phyloP scores from a whole-genome alignment of 1,284 basidiomycete species.

The Rhodofomes roseus region DNA sequence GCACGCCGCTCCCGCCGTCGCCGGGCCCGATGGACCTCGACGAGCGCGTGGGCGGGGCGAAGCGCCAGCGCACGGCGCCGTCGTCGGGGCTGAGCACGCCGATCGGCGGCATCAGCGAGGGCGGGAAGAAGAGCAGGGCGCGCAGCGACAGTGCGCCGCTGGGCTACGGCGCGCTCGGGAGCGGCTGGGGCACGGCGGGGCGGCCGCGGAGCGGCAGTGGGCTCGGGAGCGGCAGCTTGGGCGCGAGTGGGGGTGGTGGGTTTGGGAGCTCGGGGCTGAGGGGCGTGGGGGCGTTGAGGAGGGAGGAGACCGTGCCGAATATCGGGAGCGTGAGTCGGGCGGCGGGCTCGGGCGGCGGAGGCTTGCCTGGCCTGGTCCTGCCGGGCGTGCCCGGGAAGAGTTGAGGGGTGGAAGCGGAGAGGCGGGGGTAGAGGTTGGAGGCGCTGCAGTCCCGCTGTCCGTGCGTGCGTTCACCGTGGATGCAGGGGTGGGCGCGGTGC shows the following conservation, averaged over 20 bases:
- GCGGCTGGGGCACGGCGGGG: constrained; percentile 28
- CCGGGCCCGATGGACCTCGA: constrained; percentile 30
- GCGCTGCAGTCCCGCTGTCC: background rate
- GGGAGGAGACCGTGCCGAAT: constrained; percentile 23
- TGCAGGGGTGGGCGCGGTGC: background rate
- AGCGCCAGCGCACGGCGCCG: constrained; percentile 33
- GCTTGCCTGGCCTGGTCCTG: background rate
- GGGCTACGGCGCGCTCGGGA: constrained; percentile 32
- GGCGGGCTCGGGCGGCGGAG: constrained; percentile 8
- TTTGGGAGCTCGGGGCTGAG: constrained; percentile 14
- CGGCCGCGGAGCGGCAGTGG: constrained; percentile 38
- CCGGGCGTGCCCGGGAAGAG: background rate
- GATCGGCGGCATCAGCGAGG: constrained; percentile 13
- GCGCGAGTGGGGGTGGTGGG: background rate
- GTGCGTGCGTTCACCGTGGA: background rate
- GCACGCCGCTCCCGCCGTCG: constrained; percentile 30
- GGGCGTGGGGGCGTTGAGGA: background rate
- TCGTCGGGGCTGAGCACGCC: constrained; percentile 12
- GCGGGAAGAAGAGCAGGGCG: constrained; percentile 36
- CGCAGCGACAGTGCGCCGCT: constrained; percentile 47
- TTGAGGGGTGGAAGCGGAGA: background rate
- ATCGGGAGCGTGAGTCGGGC: constrained; percentile 21
- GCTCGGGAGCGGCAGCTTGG: constrained; percentile 16
- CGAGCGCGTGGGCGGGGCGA: constrained; percentile 25
- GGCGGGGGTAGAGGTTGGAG: background rate